Conservation (phyloP, 31 red algal genomes). For the Odonthalia washingtoniensis region DNA sequence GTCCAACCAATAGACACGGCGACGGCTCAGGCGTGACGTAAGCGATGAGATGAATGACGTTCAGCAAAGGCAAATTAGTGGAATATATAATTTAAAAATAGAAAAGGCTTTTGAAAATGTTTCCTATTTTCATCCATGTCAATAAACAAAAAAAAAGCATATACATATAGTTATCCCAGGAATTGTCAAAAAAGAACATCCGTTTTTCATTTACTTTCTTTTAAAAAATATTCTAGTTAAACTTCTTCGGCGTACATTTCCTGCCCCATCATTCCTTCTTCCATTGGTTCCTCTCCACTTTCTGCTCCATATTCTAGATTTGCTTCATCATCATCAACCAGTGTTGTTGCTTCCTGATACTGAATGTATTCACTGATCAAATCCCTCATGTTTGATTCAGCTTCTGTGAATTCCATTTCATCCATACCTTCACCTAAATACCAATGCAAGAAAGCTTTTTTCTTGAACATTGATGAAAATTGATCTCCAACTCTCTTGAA, state of each 20-base stretch:
- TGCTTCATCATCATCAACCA: constrained; percentile 72
- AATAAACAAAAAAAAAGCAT: too few species aligned
- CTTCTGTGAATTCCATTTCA: constrained; percentile 97
- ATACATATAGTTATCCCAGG: too few species aligned
- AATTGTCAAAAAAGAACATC: too few species aligned
- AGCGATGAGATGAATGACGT: too few species aligned
- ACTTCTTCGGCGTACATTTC: not conserved
- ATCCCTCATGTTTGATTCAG: constrained; percentile 98
- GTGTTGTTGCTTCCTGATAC: constrained; percentile 90
- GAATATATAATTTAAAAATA: too few species aligned
- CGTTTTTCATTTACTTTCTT: too few species aligned
- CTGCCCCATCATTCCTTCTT: constrained; percentile 57
- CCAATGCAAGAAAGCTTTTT: constrained; percentile 99
- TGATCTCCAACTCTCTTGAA: constrained; percentile 96
- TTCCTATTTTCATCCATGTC: too few species aligned
- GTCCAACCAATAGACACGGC: too few species aligned
- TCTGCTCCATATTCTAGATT: constrained; percentile 54
- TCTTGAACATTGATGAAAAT: constrained; percentile 97
- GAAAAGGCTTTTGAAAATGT: too few species aligned
- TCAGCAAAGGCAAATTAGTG: too few species aligned
- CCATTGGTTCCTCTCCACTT: constrained; percentile 43
- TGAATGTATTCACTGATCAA: constrained; percentile 95
- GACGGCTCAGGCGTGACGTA: too few species aligned
- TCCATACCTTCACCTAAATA: constrained; percentile 99
- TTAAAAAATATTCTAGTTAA: not conserved